Base-by-base conservation (phyloP, 257 asterid genomes). In the Scutellaria baicalensis region DNA sequence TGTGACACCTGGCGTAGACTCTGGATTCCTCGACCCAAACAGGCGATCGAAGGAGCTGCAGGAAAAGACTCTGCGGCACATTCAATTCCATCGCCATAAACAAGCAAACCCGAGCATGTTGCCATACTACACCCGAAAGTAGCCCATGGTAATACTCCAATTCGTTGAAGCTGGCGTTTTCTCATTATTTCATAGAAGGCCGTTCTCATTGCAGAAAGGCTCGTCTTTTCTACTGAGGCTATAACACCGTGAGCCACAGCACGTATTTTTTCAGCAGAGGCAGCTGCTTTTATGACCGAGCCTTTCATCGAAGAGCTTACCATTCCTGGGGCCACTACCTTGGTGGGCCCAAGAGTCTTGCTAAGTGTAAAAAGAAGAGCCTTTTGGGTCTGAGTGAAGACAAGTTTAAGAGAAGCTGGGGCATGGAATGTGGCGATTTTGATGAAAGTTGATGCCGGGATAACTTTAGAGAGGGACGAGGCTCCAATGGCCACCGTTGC, bases 111-210 rank as follows among this genome's bases (percentile, higher is more conserved):
- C 0, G 86, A 52, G 52, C 98, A 93, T 20, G 95, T 86, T n/a
- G 92, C 97, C 20, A 90, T 60, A 59, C 98, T 93, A 66, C 88
- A 79, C 43, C 96, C 97, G 44, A 93, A 93, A 18, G 98, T 87
- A n/a, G 86, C 88, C 95, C 88, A 90, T 0, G 98, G 98, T 39
- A 87, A 50, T 48, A 80, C 56, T 6, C 97, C 86, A 47, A 86
- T 56, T 1, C 88, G 87, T 18, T 80, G 70, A 13, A 71, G 91
- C 13, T 77, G 78, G 16, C 92, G 83, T 59, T 84, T 86, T 63
- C 98, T 87, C 97, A 93, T 93, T 73, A 93, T 91, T 66, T 93
- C 89, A 65, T 93, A 91, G 69, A 93, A 86, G 1, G 99, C 90
- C 2, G 94, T 69, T 71, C 97, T 84, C 88, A 83, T 87, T 3